phyloP scores from a whole-genome alignment of 306 rosid genomes.

The Clitoria ternatea region DNA sequence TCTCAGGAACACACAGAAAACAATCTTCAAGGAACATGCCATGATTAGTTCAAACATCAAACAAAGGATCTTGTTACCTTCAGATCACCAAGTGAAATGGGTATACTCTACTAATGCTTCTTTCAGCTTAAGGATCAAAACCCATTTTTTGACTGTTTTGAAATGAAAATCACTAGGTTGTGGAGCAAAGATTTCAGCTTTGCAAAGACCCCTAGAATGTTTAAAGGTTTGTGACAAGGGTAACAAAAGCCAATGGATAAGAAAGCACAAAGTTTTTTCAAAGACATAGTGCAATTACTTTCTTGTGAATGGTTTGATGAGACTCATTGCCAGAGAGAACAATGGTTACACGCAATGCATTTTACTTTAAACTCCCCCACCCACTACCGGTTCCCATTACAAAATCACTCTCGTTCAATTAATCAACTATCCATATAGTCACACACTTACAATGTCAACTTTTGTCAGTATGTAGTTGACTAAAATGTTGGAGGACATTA shows the following conservation, averaged over 20 bases:
- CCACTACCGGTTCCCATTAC: too few species aligned
- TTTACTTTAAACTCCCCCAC: too few species aligned
- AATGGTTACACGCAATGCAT: too few species aligned
- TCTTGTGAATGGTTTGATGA: constrained; percentile 16
- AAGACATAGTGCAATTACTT: background rate
- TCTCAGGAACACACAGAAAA: constrained; percentile 36
- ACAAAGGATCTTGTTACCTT: background rate
- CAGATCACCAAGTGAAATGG: constrained; percentile 2
- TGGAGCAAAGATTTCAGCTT: background rate
- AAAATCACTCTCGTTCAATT: too few species aligned
- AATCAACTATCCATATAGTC: too few species aligned
- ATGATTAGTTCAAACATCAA: background rate
- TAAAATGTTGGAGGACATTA: too few species aligned
- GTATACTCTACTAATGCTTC: background rate
- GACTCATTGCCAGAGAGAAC: background rate
- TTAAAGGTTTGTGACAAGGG: background rate
- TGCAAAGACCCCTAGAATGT: background rate
- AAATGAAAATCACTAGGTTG: background rate
- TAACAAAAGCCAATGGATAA: constrained; percentile 8
- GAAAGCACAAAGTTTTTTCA: background rate
- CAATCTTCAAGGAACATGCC: constrained; percentile 45
- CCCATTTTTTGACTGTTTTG: background rate
- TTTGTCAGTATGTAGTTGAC: too few species aligned
- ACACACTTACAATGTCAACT: too few species aligned
- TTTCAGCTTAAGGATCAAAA: background rate